Base-by-base conservation (phyloP, 2,329 filamentous ascomycete species). In the Diplocarpon rosae region DNA sequence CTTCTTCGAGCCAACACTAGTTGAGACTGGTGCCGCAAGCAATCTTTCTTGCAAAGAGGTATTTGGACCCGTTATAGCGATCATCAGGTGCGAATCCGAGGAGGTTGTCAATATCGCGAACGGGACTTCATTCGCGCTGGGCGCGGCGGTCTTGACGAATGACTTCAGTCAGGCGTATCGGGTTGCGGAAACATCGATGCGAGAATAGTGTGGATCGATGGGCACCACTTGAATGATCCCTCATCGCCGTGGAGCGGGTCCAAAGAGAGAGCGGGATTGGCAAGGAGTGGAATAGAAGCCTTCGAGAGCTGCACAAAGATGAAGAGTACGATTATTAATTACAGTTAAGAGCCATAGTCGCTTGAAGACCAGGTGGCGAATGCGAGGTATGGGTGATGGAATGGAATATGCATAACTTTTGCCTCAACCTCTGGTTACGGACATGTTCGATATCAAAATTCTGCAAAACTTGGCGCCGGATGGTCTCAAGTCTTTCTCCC, bases 1-100 rank as follows among this genome's bases (percentile, higher is more conserved):
- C 69, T 96, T 92, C 69, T 94, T 83, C 67, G 74, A 87, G 59
- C 86, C 85, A 2, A 95, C 90, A 0, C 84, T 95, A 30, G 76
- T 96, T 48, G 54, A 56, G 1, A 80, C 83, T 5, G 83, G 82
- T 52, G 89, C 94, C 78, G 78, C 86, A 36, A 95, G 95, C 88
- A 72, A 77, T 50, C 73, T 95, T 55, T 80, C 85, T 4, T 70
- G 70, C 2, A 89, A 95, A 63, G 90, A 96, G 70, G 95, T 89
- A 0, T 96, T 96, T 62, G 90, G 90, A 0, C 90, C 90, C 3
- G 83, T 95, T 0, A 89, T 88, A 0, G 88, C 84, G 0, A 66
- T 95, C 16, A 95, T 95, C 69, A 72, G 77, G 32, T 96, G 95
- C 60, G 75, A 84, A 36, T 85, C 81, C 0, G 90, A 95, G 65